Evolutionary conservation across 1,284 basidiomycete species (phyloP), one percentile per base, ranked within the genome.

Genomic region (Mycena citricolor): DNA sequence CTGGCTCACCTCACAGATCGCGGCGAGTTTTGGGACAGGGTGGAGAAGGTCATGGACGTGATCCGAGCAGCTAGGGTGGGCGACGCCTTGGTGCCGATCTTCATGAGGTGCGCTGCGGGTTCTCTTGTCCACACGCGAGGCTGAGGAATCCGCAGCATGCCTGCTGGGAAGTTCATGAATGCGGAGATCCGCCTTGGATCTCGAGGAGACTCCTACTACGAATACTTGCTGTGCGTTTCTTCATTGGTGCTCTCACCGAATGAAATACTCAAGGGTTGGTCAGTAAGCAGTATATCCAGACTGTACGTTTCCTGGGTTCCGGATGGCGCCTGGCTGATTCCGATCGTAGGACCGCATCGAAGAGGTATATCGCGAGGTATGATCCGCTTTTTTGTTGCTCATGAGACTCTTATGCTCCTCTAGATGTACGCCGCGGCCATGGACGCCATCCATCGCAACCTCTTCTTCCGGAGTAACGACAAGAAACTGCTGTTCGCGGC

Each of bases 151-250:
- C 16, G 14, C 25, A 88, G 85, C 29, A 71, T 81, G 0, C 60
- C 78, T 19, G 79, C 71, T 22, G 90, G 90, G 1, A 69, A 74
- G 32, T 93, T 91, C 57, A 73, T 81, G 42, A 64, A 79, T 4
- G 85, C 84, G 7, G 84, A 89, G 34, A 87, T 95, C 52, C 81
- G 91, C 1, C 71, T 95, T 3, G 93, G 93, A 0, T 92, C 88
- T 2, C 74, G 91, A 14, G 90, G 86, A 11, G 91, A 95, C 65
- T 91, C 88, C 4, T 95, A 86, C 67, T 95, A 94, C 61, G 91
- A 94, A 64, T 92, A 92, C 61, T 70, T 94, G 14, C 61, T 91
- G 77, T 86, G 54, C 62, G 79, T 66, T 0, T 14, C 14, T n/a
- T 12, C 32, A 20, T 25, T 26, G 21, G 17, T 34, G 37, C 21